phyloP scores from a whole-genome alignment of 768 basidiomycete species.

The Tulasnella sp. region DNA sequence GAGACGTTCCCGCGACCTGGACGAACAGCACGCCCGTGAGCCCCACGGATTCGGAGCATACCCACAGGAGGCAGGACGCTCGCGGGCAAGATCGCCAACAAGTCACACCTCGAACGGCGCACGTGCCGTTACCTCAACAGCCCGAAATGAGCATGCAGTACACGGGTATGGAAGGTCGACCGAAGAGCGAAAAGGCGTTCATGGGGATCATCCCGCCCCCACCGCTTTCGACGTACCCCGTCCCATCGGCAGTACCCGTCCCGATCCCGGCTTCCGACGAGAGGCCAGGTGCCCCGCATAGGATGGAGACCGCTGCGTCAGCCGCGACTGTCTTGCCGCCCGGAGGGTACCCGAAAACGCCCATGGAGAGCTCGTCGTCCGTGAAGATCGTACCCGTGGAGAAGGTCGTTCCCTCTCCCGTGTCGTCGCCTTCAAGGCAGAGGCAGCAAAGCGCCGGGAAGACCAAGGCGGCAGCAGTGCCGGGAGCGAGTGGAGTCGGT shows the following conservation, averaged over 20 bases:
- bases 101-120: not conserved
- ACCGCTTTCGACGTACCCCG: not conserved
- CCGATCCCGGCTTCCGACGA: not conserved
- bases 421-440: not conserved
- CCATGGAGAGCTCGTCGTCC: not conserved
- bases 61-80: not conserved
- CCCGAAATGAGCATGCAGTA: not conserved
- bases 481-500: not conserved
- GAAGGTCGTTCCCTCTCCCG: not conserved
- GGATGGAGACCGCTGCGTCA: not conserved
- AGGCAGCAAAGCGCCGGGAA: not conserved
- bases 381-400: not conserved
- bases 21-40: not conserved
- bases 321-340: conserved; percentile 1
- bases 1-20: not conserved
- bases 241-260: not conserved
- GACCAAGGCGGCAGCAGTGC: not conserved
- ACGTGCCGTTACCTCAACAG: not conserved
- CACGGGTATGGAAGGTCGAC: not conserved
- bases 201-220: not conserved
- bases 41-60: not conserved
- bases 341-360: conserved; percentile 2
- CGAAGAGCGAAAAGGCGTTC: conserved; percentile 12
- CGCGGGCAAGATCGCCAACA: not conserved
- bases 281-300: not conserved